These are phyloP conservation scores for Plasmodium berghei DNA, from an alignment of 169 alveolate species.

Conservation along the genomic window DNA sequence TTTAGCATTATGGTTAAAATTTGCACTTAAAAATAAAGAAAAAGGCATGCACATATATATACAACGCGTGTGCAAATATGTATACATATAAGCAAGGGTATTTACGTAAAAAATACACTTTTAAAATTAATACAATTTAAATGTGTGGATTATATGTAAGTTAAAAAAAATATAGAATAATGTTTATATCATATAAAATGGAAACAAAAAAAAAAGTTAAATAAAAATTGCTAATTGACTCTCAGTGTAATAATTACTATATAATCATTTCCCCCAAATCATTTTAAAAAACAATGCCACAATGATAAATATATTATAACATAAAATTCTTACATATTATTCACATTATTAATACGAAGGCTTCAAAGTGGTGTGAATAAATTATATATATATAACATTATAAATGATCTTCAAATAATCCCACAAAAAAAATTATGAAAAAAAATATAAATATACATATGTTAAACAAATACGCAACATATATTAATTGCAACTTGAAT, in stretches of 20 bases:
- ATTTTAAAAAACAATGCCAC: slow-evolving; percentile 15
- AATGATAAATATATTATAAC: slow-evolving; percentile 21
- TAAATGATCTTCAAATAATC: slow-evolving; percentile 22
- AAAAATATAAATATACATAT: slow-evolving; percentile 22
- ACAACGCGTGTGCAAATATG: slow-evolving; percentile 11
- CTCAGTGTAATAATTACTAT: slow-evolving; percentile 3
- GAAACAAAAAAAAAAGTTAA: slow-evolving; percentile 1
- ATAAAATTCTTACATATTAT: slow-evolving; percentile 5
- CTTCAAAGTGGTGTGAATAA: slow-evolving; percentile 1
- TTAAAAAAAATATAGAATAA: slow-evolving; percentile 2
- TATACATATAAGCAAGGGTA: slow-evolving; percentile 2
- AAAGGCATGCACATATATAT: slow-evolving; percentile 22
- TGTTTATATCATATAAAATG: background rate
- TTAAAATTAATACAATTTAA: slow-evolving; percentile 1
- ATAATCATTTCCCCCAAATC: background rate
- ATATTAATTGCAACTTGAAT: background rate
- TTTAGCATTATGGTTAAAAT: slow-evolving; percentile 35
- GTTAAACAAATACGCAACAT: slow-evolving; percentile 25
- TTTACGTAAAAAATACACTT: slow-evolving; percentile 9
- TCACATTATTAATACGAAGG: background rate
- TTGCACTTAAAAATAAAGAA: slow-evolving; percentile 52
- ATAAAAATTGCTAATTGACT: slow-evolving; percentile 14
- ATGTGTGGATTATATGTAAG: slow-evolving; percentile 10
- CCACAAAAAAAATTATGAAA: slow-evolving; percentile 43
- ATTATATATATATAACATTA: background rate